Evolutionary conservation across 108 stramenopile genomes (phyloP).

Genomic region (Cylindrotheca fusiformis): DNA sequence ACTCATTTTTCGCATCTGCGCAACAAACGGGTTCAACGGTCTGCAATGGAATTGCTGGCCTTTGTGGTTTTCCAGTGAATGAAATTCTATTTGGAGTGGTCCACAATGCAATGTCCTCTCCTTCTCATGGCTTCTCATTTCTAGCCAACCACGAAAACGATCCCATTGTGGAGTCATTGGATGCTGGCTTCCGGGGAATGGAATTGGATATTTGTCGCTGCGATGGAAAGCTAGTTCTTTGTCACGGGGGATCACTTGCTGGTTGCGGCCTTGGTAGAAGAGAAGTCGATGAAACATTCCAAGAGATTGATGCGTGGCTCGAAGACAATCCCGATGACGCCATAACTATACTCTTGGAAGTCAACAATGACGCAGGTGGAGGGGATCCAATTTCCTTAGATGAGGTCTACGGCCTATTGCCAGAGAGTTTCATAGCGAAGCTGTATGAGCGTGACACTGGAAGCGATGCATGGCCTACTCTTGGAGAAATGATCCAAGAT

Average conservation of each 20-base stretch:
- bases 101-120: conserved; percentile 65
- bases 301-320: conserved; percentile 43
- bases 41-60: conserved; percentile 58
- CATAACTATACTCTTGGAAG: conserved; percentile 52
- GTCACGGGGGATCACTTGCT: conserved; percentile 30
- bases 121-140: conserved; percentile 31
- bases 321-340: conserved; percentile 48
- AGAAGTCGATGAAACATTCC: conserved; percentile 45
- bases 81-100: conserved; percentile 53
- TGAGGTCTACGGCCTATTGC: conserved; percentile 15
- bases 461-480: conserved; percentile 52
- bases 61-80: conserved; percentile 50
- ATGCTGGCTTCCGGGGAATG: conserved; percentile 56
- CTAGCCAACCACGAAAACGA: conserved; percentile 48
- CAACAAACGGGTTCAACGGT: not conserved
- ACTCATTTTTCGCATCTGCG: too few relatives aligned
- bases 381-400: conserved; percentile 3
- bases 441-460: conserved; percentile 20
- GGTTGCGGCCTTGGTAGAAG: conserved; percentile 52
- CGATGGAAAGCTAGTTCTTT: conserved; percentile 45
- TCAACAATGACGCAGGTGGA: conserved; percentile 37
- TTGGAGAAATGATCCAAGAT: conserved; percentile 44
- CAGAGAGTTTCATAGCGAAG: conserved; percentile 11
- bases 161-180: conserved; percentile 24
- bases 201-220: conserved; percentile 63